Evolutionary conservation across 768 basidiomycete genomes (phyloP).

Genomic region (Mycena filopes): DNA sequence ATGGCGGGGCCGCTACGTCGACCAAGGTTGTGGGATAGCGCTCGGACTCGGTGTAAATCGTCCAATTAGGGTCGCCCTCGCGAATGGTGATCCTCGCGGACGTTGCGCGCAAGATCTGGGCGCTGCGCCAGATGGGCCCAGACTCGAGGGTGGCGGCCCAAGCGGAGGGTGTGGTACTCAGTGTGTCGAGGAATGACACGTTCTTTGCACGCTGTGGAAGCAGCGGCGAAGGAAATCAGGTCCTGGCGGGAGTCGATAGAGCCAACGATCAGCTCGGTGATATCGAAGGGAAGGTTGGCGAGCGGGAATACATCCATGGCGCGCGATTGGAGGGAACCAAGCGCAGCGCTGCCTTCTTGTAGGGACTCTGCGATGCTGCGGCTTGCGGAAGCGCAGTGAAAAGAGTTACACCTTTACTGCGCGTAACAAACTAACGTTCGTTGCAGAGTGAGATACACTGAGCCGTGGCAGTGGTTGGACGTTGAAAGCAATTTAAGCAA

Average conservation of each 20-base stretch:
- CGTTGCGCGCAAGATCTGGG: slow-evolving; percentile 36
- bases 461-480: too few species aligned
- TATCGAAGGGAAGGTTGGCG: slow-evolving; percentile 20
- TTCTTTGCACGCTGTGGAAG: slow-evolving; percentile 18
- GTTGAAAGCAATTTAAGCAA: too few species aligned
- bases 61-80: neutral
- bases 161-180: slow-evolving; percentile 38
- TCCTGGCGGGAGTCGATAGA: slow-evolving; percentile 17
- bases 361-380: too few species aligned
- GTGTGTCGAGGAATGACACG: slow-evolving; percentile 40
- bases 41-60: neutral
- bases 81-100: slow-evolving; percentile 29
- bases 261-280: slow-evolving; percentile 19
- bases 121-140: slow-evolving; percentile 41
- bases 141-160: slow-evolving; percentile 29
- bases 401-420: too few species aligned
- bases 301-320: slow-evolving; percentile 18
- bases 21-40: slow-evolving; percentile 21
- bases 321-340: too few species aligned
- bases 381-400: too few species aligned
- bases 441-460: too few species aligned
- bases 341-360: too few species aligned
- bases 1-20: neutral
- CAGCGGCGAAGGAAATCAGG: slow-evolving; percentile 26
- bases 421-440: too few species aligned